Evolutionary conservation across 805 yeast species (phyloP).

Genomic region (Candida sphagnicola): DNA sequence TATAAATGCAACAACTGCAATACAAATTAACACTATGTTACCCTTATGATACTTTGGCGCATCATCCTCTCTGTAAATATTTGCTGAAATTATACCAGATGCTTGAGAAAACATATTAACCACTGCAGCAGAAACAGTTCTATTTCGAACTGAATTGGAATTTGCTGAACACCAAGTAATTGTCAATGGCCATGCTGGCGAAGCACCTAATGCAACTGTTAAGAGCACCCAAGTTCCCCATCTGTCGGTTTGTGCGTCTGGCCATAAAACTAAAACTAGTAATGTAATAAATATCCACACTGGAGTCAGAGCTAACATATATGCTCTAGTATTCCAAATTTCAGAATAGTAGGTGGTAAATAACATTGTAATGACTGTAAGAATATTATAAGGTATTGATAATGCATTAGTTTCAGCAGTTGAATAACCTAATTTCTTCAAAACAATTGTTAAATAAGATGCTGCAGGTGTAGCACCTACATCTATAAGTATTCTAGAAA

Average conservation of each 20-base stretch:
- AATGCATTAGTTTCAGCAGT: slow-evolving; percentile 20
- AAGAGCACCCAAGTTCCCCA: slow-evolving; percentile 44
- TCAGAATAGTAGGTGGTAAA: slow-evolving; percentile 35
- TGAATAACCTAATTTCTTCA: slow-evolving; percentile 18
- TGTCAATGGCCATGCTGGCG: slow-evolving; percentile 50
- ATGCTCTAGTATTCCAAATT: slow-evolving; percentile 19
- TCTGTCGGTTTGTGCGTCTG: slow-evolving; percentile 30
- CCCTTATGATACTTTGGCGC: slow-evolving; percentile 60
- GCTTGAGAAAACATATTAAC: slow-evolving; percentile 64
- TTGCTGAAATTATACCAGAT: slow-evolving; percentile 49
- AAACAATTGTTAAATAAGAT: slow-evolving; percentile 9
- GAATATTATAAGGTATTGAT: slow-evolving; percentile 17
- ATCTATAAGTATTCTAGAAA: slow-evolving; percentile 31
- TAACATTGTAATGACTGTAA: slow-evolving; percentile 35
- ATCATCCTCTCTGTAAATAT: slow-evolving; percentile 56
- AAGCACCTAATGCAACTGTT: slow-evolving; percentile 37
- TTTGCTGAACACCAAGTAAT: slow-evolving; percentile 62
- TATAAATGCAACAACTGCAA: slow-evolving; percentile 28
- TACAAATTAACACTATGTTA: slow-evolving; percentile 39
- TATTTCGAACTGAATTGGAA: slow-evolving; percentile 56
- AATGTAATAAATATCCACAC: slow-evolving; percentile 16
- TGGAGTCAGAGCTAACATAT: slow-evolving; percentile 13
- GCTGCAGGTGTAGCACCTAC: slow-evolving; percentile 1
- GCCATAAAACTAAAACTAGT: slow-evolving; percentile 35
- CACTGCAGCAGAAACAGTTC: slow-evolving; percentile 63